These are phyloP conservation scores for Apiospora rasikravindrae DNA, from an alignment of 2,329 filamentous ascomycete species.

Conservation along the genomic window DNA sequence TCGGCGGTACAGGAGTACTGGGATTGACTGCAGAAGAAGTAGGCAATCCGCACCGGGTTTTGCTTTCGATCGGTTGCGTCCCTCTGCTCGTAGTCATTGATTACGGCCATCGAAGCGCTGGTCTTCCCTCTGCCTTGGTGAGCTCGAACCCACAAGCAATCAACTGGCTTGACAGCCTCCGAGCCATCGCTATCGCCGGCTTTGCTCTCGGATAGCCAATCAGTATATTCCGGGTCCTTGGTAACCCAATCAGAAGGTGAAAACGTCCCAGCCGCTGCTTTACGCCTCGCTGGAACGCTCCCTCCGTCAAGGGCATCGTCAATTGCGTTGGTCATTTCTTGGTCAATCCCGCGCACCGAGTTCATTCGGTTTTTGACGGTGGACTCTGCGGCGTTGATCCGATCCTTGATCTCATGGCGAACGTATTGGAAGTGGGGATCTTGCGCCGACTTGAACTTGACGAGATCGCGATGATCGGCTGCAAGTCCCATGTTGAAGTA, in stretches of 20 bases:
- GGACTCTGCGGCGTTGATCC: slow-evolving; percentile 43
- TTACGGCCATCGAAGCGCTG: slow-evolving; percentile 44
- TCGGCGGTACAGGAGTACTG: slow-evolving; percentile 46
- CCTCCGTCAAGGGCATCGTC: slow-evolving; percentile 41
- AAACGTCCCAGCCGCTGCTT: slow-evolving; percentile 36
- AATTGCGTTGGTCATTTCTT: slow-evolving; percentile 38
- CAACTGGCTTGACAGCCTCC: slow-evolving; percentile 27
- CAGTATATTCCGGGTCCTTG: slow-evolving; percentile 41
- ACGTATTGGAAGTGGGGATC: slow-evolving; percentile 39
- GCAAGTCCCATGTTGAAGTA: slow-evolving; percentile 43
- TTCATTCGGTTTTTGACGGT: slow-evolving; percentile 45
- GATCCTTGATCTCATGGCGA: slow-evolving; percentile 42
- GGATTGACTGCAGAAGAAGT: slow-evolving; percentile 48
- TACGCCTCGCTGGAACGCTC: slow-evolving; percentile 41
- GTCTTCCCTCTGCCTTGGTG: slow-evolving; percentile 50
- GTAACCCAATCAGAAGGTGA: slow-evolving; percentile 45
- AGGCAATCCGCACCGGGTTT: slow-evolving; percentile 41
- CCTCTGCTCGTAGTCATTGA: slow-evolving; percentile 42
- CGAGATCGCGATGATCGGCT: slow-evolving; percentile 45
- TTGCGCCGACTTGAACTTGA: slow-evolving; percentile 43
- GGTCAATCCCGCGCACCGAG: slow-evolving; percentile 43
- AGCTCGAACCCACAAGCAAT: slow-evolving; percentile 47
- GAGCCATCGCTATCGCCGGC: neutral
- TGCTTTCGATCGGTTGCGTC: slow-evolving; percentile 29
- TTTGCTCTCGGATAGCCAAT: slow-evolving; percentile 39